Conservation (phyloP, 495 filamentous ascomycete species). For the Amniculicola lignicola region DNA sequence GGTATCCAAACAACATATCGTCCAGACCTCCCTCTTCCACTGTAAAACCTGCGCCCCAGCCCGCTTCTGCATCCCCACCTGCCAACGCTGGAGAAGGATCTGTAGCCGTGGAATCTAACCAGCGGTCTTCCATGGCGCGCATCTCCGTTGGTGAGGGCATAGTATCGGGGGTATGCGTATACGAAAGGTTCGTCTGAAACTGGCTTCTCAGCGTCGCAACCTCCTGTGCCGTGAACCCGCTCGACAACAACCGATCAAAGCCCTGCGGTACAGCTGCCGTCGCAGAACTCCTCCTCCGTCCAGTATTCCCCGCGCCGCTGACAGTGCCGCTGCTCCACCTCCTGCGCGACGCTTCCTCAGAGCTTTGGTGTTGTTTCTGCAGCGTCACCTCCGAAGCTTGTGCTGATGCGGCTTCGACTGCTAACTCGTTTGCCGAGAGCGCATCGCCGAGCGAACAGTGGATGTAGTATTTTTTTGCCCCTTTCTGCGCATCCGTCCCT, state of each 20-base stretch:
- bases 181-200: conserved; percentile 71
- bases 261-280: conserved; percentile 69
- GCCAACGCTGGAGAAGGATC: conserved; percentile 38
- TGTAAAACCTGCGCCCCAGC: conserved; percentile 39
- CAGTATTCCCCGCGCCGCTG: conserved; percentile 6
- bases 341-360: conserved; percentile 3
- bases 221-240: conserved; percentile 78
- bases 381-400: conserved; percentile 38
- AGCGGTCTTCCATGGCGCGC: conserved; percentile 75
- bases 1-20: conserved; percentile 81
- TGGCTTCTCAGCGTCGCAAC: conserved; percentile 78
- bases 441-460: conserved; percentile 84
- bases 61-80: conserved; percentile 40
- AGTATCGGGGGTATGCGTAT: conserved; percentile 66
- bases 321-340: conserved; percentile 1
- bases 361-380: conserved; percentile 7
- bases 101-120: conserved; percentile 75
- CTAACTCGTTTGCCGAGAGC: conserved; percentile 65
- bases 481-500: neutral
- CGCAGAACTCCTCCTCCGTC: conserved; percentile 33
- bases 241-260: conserved; percentile 78
- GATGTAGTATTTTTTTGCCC: conserved; percentile 61
- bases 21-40: conserved; percentile 63
- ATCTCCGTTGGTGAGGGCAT: conserved; percentile 67
- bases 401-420: conserved; percentile 59